phyloP scores from a whole-genome alignment of 2,329 filamentous ascomycete species.

The Alternaria panax region DNA sequence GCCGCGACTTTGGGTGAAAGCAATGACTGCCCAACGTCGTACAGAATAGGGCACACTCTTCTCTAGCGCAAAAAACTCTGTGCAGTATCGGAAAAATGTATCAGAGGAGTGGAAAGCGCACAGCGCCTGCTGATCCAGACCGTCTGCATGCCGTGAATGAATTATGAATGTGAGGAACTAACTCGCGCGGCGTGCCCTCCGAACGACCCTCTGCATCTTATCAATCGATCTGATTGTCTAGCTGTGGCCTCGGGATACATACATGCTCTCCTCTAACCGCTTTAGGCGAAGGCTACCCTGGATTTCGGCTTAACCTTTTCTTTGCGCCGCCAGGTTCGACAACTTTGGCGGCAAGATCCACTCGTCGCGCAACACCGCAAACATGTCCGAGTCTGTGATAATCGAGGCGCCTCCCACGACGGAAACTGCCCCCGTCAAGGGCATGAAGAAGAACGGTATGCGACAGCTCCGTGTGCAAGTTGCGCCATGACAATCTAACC shows the following conservation, averaged over 20 bases:
- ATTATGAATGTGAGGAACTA: conserved; percentile 27
- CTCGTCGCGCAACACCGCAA: conserved; percentile 21
- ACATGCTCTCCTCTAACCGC: not conserved
- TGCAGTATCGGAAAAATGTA: conserved; percentile 20
- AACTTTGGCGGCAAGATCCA: conserved; percentile 21
- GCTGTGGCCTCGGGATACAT: not conserved
- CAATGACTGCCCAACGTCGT: conserved; percentile 35
- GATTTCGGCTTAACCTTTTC: too few relatives aligned
- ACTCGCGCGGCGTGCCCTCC: conserved; percentile 7
- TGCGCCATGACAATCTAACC: conserved; percentile 21
- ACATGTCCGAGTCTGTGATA: conserved; percentile 40
- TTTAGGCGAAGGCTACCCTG: conserved; percentile 1
- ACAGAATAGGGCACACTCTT: conserved; percentile 31
- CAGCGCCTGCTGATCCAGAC: conserved; percentile 19
- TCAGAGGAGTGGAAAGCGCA: conserved; percentile 28
- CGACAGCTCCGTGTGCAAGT: not conserved
- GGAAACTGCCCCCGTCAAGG: conserved; percentile 50
- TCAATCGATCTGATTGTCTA: conserved; percentile 32
- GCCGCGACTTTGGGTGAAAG: conserved; percentile 31
- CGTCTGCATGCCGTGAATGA: conserved; percentile 15
- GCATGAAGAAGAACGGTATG: conserved; percentile 85
- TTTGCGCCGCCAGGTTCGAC: too few relatives aligned
- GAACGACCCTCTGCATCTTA: conserved; percentile 21
- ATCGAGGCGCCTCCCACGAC: conserved; percentile 54
- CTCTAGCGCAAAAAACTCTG: conserved; percentile 40